phyloP scores from a whole-genome alignment of 176 grass and related monocot species.

The Oryza meridionalis region DNA sequence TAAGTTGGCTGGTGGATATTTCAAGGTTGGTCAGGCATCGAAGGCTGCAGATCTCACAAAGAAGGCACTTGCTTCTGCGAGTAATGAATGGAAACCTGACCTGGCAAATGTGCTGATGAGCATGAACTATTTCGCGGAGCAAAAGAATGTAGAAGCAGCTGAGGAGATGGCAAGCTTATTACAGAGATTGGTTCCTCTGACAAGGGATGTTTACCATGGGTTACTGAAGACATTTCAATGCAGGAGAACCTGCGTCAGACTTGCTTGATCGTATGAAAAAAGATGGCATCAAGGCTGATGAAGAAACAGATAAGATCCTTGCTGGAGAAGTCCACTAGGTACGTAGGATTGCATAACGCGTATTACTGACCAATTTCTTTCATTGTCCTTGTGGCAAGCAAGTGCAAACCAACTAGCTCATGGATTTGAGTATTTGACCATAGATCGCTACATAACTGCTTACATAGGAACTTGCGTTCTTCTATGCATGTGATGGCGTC shows the following conservation, averaged over 20 bases:
- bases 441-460: neutral
- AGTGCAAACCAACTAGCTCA: neutral
- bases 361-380: neutral
- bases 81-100: constrained; percentile 48
- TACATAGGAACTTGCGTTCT: neutral
- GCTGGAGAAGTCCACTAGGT: constrained; percentile 36
- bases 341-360: neutral
- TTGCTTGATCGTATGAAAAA: constrained; percentile 62
- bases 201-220: constrained; percentile 55
- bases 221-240: constrained; percentile 51
- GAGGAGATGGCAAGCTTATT: constrained; percentile 57
- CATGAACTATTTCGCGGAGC: constrained; percentile 49
- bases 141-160: constrained; percentile 64
- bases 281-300: constrained; percentile 58
- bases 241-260: constrained; percentile 32
- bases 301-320: constrained; percentile 55
- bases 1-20: constrained; percentile 56
- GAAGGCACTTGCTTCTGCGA: constrained; percentile 45
- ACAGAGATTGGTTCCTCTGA: constrained; percentile 40
- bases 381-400: neutral
- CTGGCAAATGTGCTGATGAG: constrained; percentile 43
- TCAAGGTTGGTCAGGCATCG: constrained; percentile 39
- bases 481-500: neutral
- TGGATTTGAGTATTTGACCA: constrained; percentile 21
- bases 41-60: constrained; percentile 58